Base-by-base conservation (phyloP, 805 yeast genomes). In the Lachancea quebecensis region DNA sequence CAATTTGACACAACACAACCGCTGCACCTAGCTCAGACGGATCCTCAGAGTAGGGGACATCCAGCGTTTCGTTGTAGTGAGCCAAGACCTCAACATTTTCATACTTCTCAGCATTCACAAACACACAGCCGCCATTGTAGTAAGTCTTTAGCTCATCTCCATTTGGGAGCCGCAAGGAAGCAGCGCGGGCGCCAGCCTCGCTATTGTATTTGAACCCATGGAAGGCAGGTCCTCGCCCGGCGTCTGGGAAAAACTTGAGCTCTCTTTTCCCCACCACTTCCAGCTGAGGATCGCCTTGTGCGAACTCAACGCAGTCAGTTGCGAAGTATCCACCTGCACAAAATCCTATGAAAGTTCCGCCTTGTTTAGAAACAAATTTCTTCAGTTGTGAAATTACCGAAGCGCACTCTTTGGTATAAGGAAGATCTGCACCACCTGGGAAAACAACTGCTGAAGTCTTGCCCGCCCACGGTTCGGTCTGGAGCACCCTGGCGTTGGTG, bases 391-490 rank as follows among this genome's bases (percentile, higher is more conserved):
- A 85, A 0, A 89, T 87, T 1, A 64, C 66, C 1, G 95, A 91
- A 56, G 83, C 81, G 50, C 95, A 73, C 3, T 74, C 77, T 42
- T 73, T 70, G 51, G 95, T 86, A 53, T 82, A 78, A 0, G 97
- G 97, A 41, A 88, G 67, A 60, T 93, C 99, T 0, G 98, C 97
- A 7, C 99, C 99, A 3, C 99, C 99, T 0, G 99, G 99, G 25
- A 93, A 64, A 1, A 89, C 95, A 36, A 93, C 59, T 51, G 86
- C 68, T 0, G 95, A 70, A 0, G 97, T 85, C 56, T 85, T 85
- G 7, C 76, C 56, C 50, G 75, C 74, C 99, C 99, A 93, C 0
- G 99, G 97, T 56, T 93, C 97, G 18, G 78, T 74, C 42, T 75
- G 64, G 15, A 93, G 59, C 0, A 84, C 77, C 12, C 67, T 62